phyloP scores from a whole-genome alignment of 2,329 filamentous ascomycete species.

The Alternaria alternata region DNA sequence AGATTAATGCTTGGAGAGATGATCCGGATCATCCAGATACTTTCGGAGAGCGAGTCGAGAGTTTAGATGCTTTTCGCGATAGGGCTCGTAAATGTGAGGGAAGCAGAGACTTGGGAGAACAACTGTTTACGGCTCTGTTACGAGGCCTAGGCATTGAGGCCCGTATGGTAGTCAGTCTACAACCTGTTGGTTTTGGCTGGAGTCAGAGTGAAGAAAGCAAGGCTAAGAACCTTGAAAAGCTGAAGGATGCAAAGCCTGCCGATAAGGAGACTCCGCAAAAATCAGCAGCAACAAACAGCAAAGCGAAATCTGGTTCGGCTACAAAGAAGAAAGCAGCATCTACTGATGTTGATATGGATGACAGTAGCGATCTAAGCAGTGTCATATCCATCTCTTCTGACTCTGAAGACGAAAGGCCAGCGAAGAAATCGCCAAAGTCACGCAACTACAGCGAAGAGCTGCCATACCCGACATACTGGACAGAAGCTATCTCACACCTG shows the following conservation, averaged over 20 bases:
- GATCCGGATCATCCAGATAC: slow-evolving; percentile 67
- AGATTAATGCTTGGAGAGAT: slow-evolving; percentile 74
- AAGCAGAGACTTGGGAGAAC: slow-evolving; percentile 85
- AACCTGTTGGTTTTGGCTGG: slow-evolving; percentile 90
- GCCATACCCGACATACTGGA: slow-evolving; percentile 90
- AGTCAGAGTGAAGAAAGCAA: slow-evolving; percentile 84
- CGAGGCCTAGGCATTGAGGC: slow-evolving; percentile 83
- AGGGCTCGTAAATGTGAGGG: slow-evolving; percentile 76
- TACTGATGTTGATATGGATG: slow-evolving; percentile 46
- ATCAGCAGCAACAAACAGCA: slow-evolving; percentile 8
- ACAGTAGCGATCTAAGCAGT: slow-evolving; percentile 54
- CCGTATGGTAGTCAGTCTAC: slow-evolving; percentile 82
- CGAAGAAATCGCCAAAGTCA: slow-evolving; percentile 53
- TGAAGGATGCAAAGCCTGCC: slow-evolving; percentile 19
- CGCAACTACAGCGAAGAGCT: slow-evolving; percentile 76
- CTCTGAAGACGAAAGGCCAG: slow-evolving; percentile 61
- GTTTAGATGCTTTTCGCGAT: slow-evolving; percentile 71
- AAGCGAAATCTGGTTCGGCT: slow-evolving; percentile 9
- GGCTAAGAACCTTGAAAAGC: slow-evolving; percentile 48
- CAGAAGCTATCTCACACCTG: slow-evolving; percentile 83
- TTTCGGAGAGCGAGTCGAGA: slow-evolving; percentile 80
- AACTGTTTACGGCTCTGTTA: slow-evolving; percentile 87
- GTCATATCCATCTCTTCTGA: slow-evolving; percentile 56
- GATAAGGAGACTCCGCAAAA: background rate
- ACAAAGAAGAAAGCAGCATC: slow-evolving; percentile 11